A percentile compares a stretch with the other conserved stretches of the same genome.
phyloP scores from a whole-genome alignment of 306 rosid species.

The Begonia peltatifolia region DNA sequence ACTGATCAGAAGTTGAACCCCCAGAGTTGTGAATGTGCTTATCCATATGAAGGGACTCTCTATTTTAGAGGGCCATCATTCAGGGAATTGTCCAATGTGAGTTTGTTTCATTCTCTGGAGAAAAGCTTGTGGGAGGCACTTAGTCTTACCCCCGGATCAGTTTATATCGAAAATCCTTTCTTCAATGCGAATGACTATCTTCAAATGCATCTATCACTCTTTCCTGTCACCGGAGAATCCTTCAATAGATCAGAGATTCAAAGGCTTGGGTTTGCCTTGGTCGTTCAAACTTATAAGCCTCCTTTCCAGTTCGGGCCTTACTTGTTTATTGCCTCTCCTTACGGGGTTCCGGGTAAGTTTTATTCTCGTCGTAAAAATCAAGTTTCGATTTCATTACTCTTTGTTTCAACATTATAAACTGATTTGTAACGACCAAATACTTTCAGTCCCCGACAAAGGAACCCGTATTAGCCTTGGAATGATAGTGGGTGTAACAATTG shows the following conservation, averaged over 20 bases:
- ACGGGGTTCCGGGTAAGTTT: constrained; percentile 51
- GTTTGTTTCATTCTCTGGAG: constrained; percentile 50
- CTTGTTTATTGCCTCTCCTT: constrained; percentile 55
- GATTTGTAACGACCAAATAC: constrained; percentile 9
- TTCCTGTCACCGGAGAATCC: constrained; percentile 46
- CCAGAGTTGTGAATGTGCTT: constrained; percentile 81
- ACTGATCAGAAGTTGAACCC: constrained; percentile 56
- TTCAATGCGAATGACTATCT: constrained; percentile 74
- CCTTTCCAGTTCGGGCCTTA: constrained; percentile 71
- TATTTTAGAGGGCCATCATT: constrained; percentile 74
- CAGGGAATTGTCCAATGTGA: constrained; percentile 48
- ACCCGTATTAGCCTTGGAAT: constrained; percentile 31
- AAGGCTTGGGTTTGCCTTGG: constrained; percentile 70
- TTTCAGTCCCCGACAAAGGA: constrained; percentile 29
- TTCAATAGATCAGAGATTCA: constrained; percentile 63
- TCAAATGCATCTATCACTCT: constrained; percentile 62
- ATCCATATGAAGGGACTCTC: constrained; percentile 64
- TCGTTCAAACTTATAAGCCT: constrained; percentile 79
- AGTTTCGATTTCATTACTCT: constrained; percentile 2
- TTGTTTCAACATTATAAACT: constrained; percentile 7
- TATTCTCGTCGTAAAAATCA: background rate
- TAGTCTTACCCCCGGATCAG: constrained; percentile 70
- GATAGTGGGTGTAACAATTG: constrained; percentile 40
- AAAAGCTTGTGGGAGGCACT: constrained; percentile 51
- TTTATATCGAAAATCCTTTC: constrained; percentile 54